Percentiles rank a stretch among this genome's conserved stretches.
phyloP scores from a whole-genome alignment of 768 basidiomycete genomes.

The Austroboletus eburneus region DNA sequence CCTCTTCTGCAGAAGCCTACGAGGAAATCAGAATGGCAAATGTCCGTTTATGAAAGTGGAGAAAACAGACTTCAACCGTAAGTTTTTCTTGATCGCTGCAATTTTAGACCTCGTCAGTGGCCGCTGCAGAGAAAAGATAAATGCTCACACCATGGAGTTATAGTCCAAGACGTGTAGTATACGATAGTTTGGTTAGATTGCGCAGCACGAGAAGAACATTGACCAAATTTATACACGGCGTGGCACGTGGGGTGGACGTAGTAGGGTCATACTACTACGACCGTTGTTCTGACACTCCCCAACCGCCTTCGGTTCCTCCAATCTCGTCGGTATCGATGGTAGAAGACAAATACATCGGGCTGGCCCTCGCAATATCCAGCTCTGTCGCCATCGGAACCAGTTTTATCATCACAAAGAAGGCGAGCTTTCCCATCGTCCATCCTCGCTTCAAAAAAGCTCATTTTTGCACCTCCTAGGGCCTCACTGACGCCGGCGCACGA shows the following conservation, averaged over 20 bases:
- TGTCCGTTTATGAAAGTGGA: too few relatives aligned
- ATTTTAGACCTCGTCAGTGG: too few relatives aligned
- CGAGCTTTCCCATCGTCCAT: constrained; percentile 24
- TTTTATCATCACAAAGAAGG: constrained; percentile 99
- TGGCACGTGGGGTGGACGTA: constrained; percentile 17
- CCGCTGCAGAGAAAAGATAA: too few relatives aligned
- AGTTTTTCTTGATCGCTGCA: too few relatives aligned
- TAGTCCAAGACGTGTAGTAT: too few relatives aligned
- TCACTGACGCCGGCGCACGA: constrained; percentile 77
- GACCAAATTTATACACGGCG: constrained; percentile 11
- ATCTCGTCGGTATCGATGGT: constrained; percentile 45
- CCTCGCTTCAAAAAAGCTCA: background rate
- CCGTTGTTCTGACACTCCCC: background rate
- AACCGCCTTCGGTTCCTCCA: too few relatives aligned
- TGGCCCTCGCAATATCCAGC: constrained; percentile 81
- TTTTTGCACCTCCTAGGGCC: constrained; percentile 50
- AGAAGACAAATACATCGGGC: constrained; percentile 95
- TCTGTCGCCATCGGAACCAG: constrained; percentile 89
- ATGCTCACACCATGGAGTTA: too few relatives aligned
- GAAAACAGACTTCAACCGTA: too few relatives aligned
- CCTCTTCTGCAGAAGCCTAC: too few relatives aligned
- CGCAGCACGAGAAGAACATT: background rate
- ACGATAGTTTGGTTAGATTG: too few relatives aligned
- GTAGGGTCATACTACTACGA: background rate
- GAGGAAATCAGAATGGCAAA: too few relatives aligned